phyloP scores from a whole-genome alignment of 2,329 filamentous ascomycete genomes.

The Clonostachys solani region DNA sequence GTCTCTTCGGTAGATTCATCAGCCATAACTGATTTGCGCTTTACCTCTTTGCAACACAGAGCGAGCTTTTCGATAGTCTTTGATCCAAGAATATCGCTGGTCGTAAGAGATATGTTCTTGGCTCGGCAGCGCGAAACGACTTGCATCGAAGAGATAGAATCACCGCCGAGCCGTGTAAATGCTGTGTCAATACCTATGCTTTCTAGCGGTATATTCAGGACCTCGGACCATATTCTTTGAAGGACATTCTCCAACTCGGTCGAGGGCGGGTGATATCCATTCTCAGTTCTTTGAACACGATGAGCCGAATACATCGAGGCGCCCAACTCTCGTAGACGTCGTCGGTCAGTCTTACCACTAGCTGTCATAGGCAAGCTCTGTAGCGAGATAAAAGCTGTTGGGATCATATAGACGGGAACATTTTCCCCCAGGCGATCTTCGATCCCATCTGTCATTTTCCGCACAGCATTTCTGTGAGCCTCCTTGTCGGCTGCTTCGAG shows the following conservation, averaged over 20 bases:
- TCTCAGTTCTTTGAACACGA: no score
- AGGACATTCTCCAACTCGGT: conserved; percentile 5
- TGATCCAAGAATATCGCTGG: conserved; percentile 14
- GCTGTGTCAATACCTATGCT: conserved; percentile 14
- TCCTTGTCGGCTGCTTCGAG: no score
- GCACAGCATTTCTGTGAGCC: conserved; percentile 36
- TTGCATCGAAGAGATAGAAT: conserved; percentile 38
- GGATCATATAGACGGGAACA: conserved; percentile 76
- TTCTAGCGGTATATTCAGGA: conserved; percentile 1
- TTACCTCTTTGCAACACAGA: background rate
- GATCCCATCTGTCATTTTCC: conserved; percentile 36
- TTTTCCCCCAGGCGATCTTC: conserved; percentile 9
- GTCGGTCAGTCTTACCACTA: conserved; percentile 71
- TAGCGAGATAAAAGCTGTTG: conserved; percentile 68
- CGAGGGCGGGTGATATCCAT: background rate
- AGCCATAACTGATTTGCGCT: background rate
- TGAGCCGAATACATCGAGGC: no score
- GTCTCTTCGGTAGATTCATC: conserved; percentile 13
- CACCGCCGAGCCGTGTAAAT: conserved; percentile 35
- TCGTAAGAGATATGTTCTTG: conserved; percentile 10
- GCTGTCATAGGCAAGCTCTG: conserved; percentile 64
- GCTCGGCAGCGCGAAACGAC: conserved; percentile 31
- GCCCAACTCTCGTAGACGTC: conserved; percentile 44
- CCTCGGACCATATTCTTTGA: conserved; percentile 13
- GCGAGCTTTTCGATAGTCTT: conserved; percentile 19